Base-by-base conservation (phyloP, 2,329 filamentous ascomycete genomes). In the Chrysoporthe deuterocubensis region DNA sequence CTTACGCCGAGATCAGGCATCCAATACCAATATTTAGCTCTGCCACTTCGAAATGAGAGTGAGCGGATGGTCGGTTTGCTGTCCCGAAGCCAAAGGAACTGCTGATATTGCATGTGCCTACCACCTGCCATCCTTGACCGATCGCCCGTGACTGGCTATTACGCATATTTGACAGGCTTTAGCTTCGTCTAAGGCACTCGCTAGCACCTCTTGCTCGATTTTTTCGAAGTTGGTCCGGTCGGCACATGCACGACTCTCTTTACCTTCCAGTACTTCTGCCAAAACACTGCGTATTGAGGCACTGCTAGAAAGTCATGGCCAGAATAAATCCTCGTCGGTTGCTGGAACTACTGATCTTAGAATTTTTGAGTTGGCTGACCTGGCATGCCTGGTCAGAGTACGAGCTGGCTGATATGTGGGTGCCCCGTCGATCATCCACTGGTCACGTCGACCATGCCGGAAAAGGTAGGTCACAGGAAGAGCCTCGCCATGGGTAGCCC, bases 261-360 rank as follows among this genome's bases (percentile, higher is more conserved):
- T 50, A 18, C 74, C 13, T 72, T 61, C 73, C 74, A 75, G 3
- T 21, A 52, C 5, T 52, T 26, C n/a, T 34, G 50, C 50, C 21
- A 32, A 54, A 26, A 34, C 4, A 14, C 14, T 16, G 16, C 37
- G 5, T 11, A 32, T 54, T 21, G 4, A 54, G 50, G 26, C 37
- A 40, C 9, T 4, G 37, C 37, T 40, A 40, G 37, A 40, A 40
- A 40, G 4, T 26, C 26, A 40, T 40, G 9, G 9, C 9, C 4
- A 40, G 21, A 54, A 54, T 7, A 32, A 50, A 34, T 34, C 50
- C 32, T 34, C 50, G 4, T 32, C 13, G 6, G 50, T 13, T 26
- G 21, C 26, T 54, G 50, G 13, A 14, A 54, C 50, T 13, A 34
- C 26, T 54, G 50, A 54, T 54, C 26, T 26, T 26, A 26, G 26